Evolutionary conservation across 176 grass and related monocot genomes (phyloP).

Genomic region (Tuctoria greenei): DNA sequence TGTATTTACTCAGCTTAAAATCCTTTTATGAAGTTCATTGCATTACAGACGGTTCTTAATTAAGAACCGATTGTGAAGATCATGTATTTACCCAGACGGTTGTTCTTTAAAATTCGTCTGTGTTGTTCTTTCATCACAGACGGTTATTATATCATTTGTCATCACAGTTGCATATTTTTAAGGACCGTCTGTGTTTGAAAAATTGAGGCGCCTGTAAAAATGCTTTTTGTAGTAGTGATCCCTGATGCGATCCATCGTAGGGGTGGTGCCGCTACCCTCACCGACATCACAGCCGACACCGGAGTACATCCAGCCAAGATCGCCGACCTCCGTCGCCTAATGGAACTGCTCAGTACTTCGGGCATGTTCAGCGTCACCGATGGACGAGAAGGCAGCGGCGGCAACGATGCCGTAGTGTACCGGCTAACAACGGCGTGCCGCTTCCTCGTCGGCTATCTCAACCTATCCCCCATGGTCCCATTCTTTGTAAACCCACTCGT

Average conservation of each 20-base stretch:
- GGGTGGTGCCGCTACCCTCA: neutral
- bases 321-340: neutral
- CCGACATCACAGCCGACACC: constrained; percentile 5
- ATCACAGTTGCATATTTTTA: too few species aligned
- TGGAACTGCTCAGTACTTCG: neutral
- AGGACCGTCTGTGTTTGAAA: too few species aligned
- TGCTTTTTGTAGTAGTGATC: too few species aligned
- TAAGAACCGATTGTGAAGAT: too few species aligned
- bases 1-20: too few species aligned
- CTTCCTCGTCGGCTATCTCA: neutral
- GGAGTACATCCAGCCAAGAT: constrained; percentile 6
- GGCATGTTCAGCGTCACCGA: constrained; percentile 7
- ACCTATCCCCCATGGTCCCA: constrained; percentile 10
- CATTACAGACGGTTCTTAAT: too few species aligned
- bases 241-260: neutral
- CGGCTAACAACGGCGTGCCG: constrained; percentile 18
- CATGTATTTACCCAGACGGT: too few species aligned
- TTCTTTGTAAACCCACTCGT: constrained; percentile 12
- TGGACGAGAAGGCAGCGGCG: neutral
- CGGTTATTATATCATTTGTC: too few species aligned
- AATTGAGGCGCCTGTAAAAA: too few species aligned
- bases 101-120: too few species aligned
- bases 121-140: too few species aligned
- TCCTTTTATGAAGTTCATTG: too few species aligned
- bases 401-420: neutral